Evolutionary conservation across 345 rosid genomes (phyloP).

Genomic region (Brassica rapa): DNA sequence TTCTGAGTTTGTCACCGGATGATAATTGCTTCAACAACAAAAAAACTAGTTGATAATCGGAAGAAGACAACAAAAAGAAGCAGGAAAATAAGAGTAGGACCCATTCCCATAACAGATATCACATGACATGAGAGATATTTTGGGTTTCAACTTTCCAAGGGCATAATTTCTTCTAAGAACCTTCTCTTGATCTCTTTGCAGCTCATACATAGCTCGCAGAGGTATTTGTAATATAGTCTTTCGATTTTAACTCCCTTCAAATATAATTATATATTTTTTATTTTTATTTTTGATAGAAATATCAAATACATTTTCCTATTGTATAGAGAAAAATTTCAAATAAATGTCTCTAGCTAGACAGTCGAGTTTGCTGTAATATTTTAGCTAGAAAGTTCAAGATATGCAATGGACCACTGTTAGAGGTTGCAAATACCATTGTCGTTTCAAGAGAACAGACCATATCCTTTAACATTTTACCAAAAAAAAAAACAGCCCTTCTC

Average conservation of each 20-base stretch:
- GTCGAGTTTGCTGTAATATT: no score
- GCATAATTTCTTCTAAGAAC: conserved; percentile 11
- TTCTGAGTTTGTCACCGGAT: neutral
- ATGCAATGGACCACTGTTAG: no score
- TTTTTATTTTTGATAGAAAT: neutral
- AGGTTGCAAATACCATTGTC: no score
- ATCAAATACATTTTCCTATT: neutral
- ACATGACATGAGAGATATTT: conserved; percentile 33
- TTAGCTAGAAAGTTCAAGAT: no score
- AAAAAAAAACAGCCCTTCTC: no score
- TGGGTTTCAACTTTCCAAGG: neutral
- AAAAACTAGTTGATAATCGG: conserved; percentile 1
- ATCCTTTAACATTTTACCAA: no score
- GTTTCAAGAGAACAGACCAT: no score
- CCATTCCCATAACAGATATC: conserved; percentile 19
- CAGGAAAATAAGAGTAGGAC: neutral
- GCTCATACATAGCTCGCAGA: neutral
- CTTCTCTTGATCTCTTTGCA: neutral
- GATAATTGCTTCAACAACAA: neutral
- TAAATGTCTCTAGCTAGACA: neutral
- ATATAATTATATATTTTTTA: neutral
- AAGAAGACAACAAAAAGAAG: conserved; percentile 9
- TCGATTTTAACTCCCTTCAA: neutral
- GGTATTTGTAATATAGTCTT: neutral
- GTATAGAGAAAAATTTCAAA: neutral